These are phyloP conservation scores for Cladophialophora chaetospira DNA, from an alignment of 2,329 filamentous ascomycete species.

Conservation along the genomic window DNA sequence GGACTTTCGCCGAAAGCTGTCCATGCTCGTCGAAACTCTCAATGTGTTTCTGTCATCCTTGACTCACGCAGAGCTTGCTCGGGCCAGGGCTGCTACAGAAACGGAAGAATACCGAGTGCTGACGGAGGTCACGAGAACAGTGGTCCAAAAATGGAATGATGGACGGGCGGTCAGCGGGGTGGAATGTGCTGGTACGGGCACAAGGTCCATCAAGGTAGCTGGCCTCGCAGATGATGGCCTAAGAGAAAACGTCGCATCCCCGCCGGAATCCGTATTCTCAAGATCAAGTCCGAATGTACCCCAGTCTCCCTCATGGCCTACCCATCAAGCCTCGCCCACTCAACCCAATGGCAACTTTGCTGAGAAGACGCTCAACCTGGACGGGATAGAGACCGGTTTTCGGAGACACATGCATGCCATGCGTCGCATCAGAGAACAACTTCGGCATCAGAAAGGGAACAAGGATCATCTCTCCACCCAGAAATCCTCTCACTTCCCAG, in stretches of 20 bases:
- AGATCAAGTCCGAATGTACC: background rate
- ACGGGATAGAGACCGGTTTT: constrained; percentile 26
- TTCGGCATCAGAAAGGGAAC: constrained; percentile 26
- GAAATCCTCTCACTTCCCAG: constrained; percentile 21
- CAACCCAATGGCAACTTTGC: background rate
- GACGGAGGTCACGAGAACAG: constrained; percentile 25
- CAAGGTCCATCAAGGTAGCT: constrained; percentile 1
- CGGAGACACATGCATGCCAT: constrained; percentile 30
- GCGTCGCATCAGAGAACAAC: constrained; percentile 27
- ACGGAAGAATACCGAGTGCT: constrained; percentile 27
- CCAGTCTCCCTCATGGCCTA: background rate
- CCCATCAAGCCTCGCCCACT: constrained; percentile 1
- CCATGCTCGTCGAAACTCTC: constrained; percentile 29
- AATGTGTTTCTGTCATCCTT: constrained; percentile 29
- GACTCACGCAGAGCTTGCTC: constrained; percentile 28
- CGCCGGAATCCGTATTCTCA: background rate
- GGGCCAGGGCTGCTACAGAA: constrained; percentile 21
- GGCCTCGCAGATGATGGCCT: constrained; percentile 12
- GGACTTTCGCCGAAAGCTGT: constrained; percentile 27
- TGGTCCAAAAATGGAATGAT: constrained; percentile 29
- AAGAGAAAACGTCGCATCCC: constrained; percentile 1
- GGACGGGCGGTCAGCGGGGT: background rate
- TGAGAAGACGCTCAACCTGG: constrained; percentile 16
- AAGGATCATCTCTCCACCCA: constrained; percentile 18
- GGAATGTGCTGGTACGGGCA: background rate